Percentiles rank a stretch among this genome's conserved stretches.
These are phyloP conservation scores for Boeremia exigua DNA, from an alignment of 2,329 filamentous ascomycete genomes.

Conservation along the genomic window DNA sequence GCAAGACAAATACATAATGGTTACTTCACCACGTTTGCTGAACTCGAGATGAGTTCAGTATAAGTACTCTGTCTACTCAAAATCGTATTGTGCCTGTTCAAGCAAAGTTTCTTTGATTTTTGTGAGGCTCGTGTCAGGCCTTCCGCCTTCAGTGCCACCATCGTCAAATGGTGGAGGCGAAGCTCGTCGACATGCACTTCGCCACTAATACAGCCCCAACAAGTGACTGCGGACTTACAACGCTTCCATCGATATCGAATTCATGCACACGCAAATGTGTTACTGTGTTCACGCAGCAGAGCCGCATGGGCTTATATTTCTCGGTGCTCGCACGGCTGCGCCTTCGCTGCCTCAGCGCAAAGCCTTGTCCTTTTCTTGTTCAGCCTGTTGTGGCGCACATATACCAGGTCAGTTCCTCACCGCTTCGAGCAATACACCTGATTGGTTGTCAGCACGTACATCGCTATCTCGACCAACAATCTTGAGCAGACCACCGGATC, in stretches of 20 bases:
- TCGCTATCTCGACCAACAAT: background rate
- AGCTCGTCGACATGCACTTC: too few relatives aligned
- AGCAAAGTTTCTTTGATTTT: too few relatives aligned
- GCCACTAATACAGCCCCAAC: background rate
- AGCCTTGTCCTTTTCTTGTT: background rate
- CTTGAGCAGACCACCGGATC: background rate
- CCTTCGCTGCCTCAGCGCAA: background rate
- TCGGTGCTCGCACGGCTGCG: background rate
- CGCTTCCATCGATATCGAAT: background rate
- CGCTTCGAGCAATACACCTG: background rate
- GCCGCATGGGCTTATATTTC: background rate
- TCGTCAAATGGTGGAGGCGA: too few relatives aligned
- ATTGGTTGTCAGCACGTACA: background rate
- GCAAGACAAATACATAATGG: background rate
- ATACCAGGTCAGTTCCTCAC: background rate
- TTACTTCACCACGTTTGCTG: too few relatives aligned
- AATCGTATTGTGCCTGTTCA: too few relatives aligned
- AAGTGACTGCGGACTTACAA: background rate
- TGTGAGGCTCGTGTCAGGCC: too few relatives aligned
- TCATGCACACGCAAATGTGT: background rate
- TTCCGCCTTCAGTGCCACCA: too few relatives aligned
- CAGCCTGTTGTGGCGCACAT: background rate
- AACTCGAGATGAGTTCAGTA: too few relatives aligned
- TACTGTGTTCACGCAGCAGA: background rate
- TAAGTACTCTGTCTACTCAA: too few relatives aligned